Base-by-base conservation (phyloP, 345 rosid species). In the Crucihimalaya himalaica region DNA sequence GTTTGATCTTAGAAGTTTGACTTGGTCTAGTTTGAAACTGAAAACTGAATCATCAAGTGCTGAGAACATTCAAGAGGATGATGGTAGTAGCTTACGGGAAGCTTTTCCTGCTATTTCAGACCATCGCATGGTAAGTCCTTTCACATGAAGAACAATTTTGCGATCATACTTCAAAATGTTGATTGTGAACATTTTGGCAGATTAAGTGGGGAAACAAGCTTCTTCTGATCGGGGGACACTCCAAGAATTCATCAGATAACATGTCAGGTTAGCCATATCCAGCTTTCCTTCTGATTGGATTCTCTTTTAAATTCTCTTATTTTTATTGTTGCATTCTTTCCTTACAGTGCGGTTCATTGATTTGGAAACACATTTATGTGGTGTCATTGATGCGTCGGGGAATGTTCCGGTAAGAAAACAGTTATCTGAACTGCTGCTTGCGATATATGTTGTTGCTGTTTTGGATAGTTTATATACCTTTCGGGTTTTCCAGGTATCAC, bases 181-280 rank as follows among this genome's bases (percentile, higher is more conserved):
- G 0, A 57, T 10, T 27, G 34, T 27, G 27, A 53, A 40, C 42
- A 15, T 65, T 79, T 50, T 75, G 63, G 69, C 84, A 95, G 99
- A 82, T 95, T 57, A 80, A 87, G 68, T 95, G 98, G 97, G 88
- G 84, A 68, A 86, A 79, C 85, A 89, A 83, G 81, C 88, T 95
- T 63, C 88, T 95, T 28, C 70, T 95, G 48, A 72, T 92, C 27
- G 96, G 98, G 8, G 98, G 99, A 39, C 83, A 95, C 77, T 84
- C 96, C 12, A 95, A 85, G 81, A 85, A 80, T 52, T 73, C 83
- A 82, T 72, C 86, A 21, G 85, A 83, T 78, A 70, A 75, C 61
- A 77, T 95, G 77, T 81, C 51, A 84, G 97, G 99, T 90, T 77
- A 72, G 90, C 65, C 69, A 70, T 51, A 28, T 67, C 27, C 43